phyloP scores from a whole-genome alignment of 2,329 filamentous ascomycete genomes.

The Trichoderma sp. region DNA sequence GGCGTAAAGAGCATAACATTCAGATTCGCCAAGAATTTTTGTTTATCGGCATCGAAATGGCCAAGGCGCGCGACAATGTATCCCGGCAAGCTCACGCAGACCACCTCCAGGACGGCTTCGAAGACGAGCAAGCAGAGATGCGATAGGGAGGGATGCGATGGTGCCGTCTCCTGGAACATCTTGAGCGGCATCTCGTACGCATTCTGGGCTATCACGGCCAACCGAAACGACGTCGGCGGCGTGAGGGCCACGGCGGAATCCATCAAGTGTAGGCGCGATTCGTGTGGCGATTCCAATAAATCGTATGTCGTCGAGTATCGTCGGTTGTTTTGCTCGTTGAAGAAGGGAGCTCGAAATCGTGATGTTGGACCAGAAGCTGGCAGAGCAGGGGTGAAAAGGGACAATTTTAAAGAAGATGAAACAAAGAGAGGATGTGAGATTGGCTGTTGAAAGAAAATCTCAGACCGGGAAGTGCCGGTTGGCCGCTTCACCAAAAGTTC shows the following conservation, averaged over 20 bases:
- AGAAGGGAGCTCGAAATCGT: not conserved
- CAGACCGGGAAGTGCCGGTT: not conserved
- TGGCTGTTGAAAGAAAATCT: not conserved
- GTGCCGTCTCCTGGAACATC: slow-evolving; percentile 42
- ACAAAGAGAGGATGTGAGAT: not conserved
- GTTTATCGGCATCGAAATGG: slow-evolving; percentile 91
- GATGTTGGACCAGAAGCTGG: not conserved
- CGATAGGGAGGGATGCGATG: slow-evolving; percentile 61
- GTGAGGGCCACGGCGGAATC: slow-evolving; percentile 38
- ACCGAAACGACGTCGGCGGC: slow-evolving; percentile 46
- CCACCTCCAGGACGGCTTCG: slow-evolving; percentile 90
- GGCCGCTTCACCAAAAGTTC: not conserved
- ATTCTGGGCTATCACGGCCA: slow-evolving; percentile 37
- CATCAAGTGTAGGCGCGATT: slow-evolving; percentile 29
- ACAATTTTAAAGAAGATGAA: not conserved
- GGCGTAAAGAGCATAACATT: slow-evolving; percentile 97
- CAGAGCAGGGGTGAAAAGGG: not conserved
- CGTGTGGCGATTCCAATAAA: not conserved
- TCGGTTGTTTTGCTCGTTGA: too few relatives aligned
- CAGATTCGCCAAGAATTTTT: slow-evolving; percentile 94
- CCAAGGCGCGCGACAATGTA: slow-evolving; percentile 88
- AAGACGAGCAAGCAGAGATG: slow-evolving; percentile 82
- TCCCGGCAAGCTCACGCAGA: slow-evolving; percentile 90
- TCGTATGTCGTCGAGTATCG: not conserved
- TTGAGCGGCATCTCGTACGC: slow-evolving; percentile 43